Evolutionary conservation across 805 yeast genomes (phyloP).

Genomic region (Lipomyces sp.): DNA sequence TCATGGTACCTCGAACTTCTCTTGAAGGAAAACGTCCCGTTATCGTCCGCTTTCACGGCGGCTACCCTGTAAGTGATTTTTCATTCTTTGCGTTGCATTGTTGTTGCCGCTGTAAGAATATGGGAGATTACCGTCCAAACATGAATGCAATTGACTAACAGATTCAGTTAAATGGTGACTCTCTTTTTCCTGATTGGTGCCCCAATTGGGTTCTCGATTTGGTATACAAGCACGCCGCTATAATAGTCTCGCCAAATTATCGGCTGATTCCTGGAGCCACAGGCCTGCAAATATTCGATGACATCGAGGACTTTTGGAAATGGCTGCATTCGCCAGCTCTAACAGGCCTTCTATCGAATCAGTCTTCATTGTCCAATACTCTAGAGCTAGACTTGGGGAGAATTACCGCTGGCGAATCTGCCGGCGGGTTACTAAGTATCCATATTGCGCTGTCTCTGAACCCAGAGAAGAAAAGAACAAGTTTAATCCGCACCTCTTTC

Average conservation of each 20-base stretch:
- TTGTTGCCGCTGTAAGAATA: too few species aligned
- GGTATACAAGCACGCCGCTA: slow-evolving; percentile 2
- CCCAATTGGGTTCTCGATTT: slow-evolving; percentile 13
- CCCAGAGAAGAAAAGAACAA: too few species aligned
- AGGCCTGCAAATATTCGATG: background rate
- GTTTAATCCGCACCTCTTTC: too few species aligned
- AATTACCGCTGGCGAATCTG: slow-evolving; percentile 20
- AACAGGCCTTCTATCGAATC: background rate
- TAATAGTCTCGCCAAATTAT: slow-evolving; percentile 11
- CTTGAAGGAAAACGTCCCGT: slow-evolving; percentile 1
- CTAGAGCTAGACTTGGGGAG: slow-evolving; percentile 10
- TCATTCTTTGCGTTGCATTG: background rate
- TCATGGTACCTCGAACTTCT: background rate
- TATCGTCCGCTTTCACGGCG: slow-evolving; percentile 16
- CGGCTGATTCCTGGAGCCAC: slow-evolving; percentile 13
- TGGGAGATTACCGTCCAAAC: too few species aligned
- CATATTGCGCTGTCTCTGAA: slow-evolving; percentile 25
- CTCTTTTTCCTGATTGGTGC: slow-evolving; percentile 16
- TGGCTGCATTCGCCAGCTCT: slow-evolving; percentile 1
- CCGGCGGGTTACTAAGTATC: slow-evolving; percentile 25
- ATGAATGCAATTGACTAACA: too few species aligned
- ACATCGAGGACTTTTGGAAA: slow-evolving; percentile 9
- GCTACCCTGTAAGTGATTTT: slow-evolving; percentile 17
- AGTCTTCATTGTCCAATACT: background rate
- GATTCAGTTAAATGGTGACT: slow-evolving; percentile 21